phyloP scores from a whole-genome alignment of 2,329 filamentous ascomycete species.

The Fusarium pininemorale region DNA sequence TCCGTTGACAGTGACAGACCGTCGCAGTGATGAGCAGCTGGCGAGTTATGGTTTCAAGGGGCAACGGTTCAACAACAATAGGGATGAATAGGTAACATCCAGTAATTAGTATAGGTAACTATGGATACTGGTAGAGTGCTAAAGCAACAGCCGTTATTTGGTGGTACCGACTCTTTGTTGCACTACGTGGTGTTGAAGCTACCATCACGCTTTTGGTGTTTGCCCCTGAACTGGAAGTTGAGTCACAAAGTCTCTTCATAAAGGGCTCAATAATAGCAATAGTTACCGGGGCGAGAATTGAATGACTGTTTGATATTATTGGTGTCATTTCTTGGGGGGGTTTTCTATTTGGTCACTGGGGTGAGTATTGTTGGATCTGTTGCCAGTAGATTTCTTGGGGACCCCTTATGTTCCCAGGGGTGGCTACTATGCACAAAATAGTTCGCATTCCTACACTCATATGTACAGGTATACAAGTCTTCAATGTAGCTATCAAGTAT shows the following conservation, averaged over 20 bases:
- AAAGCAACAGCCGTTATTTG: conserved; percentile 25
- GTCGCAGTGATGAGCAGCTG: conserved; percentile 18
- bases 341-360: not conserved
- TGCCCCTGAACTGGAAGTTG: conserved; percentile 13
- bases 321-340: not conserved
- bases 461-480: not conserved
- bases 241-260: not conserved
- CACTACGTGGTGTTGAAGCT: conserved; percentile 26
- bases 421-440: not conserved
- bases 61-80: conserved; percentile 20
- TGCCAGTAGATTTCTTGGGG: not conserved
- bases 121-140: not conserved
- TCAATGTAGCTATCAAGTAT: not conserved
- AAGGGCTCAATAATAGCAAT: not conserved
- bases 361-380: not conserved
- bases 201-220: conserved; percentile 22
- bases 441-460: not conserved
- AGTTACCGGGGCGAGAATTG: not conserved
- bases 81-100: conserved; percentile 1
- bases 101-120: not conserved
- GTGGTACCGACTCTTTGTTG: conserved; percentile 24
- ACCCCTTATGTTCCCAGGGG: not conserved
- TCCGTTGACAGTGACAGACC: not conserved
- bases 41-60: conserved; percentile 23
- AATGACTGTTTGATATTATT: not conserved